Evolutionary conservation across 2,329 filamentous ascomycete species (phyloP).

Genomic region (Epicoccum nigrum): DNA sequence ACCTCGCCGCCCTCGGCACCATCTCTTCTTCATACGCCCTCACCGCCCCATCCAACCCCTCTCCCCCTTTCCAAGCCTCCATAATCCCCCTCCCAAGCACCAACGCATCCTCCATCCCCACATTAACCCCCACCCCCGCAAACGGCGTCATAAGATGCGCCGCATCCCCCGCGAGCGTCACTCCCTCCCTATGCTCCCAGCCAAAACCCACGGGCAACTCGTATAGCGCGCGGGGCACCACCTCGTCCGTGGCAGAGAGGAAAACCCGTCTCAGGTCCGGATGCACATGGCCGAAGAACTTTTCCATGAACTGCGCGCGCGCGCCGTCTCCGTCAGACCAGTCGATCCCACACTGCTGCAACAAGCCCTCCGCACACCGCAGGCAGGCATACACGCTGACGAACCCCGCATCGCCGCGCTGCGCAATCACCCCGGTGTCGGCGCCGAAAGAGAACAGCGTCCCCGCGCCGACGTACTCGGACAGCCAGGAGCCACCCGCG

Average conservation of each 20-base stretch:
- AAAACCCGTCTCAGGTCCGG: conserved; percentile 31
- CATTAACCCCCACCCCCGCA: conserved; percentile 66
- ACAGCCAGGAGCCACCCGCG: conserved; percentile 50
- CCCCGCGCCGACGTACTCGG: conserved; percentile 53
- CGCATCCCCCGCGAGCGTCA: conserved; percentile 65
- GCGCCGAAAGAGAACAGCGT: conserved; percentile 42
- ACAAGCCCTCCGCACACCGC: conserved; percentile 48
- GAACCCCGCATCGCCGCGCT: conserved; percentile 59
- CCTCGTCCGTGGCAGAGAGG: conserved; percentile 23
- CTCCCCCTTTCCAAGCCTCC: conserved; percentile 22
- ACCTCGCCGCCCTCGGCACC: conserved; percentile 29
- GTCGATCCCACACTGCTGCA: conserved; percentile 55
- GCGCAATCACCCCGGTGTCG: conserved; percentile 49
- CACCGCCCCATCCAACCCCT: conserved; percentile 28
- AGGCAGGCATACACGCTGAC: conserved; percentile 51
- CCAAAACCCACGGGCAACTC: conserved; percentile 59
- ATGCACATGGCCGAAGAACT: conserved; percentile 44
- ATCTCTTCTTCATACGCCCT: conserved; percentile 35
- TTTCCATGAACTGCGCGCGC: conserved; percentile 30
- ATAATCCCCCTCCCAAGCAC: conserved; percentile 50
- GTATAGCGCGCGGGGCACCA: conserved; percentile 51
- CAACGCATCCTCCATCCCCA: conserved; percentile 62
- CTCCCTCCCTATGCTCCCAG: conserved; percentile 57
- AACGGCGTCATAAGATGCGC: conserved; percentile 66
- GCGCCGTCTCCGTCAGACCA: conserved; percentile 45